Evolutionary conservation across 441 rosid genomes (phyloP).

Genomic region (Bocquillonia castaneifolia): DNA sequence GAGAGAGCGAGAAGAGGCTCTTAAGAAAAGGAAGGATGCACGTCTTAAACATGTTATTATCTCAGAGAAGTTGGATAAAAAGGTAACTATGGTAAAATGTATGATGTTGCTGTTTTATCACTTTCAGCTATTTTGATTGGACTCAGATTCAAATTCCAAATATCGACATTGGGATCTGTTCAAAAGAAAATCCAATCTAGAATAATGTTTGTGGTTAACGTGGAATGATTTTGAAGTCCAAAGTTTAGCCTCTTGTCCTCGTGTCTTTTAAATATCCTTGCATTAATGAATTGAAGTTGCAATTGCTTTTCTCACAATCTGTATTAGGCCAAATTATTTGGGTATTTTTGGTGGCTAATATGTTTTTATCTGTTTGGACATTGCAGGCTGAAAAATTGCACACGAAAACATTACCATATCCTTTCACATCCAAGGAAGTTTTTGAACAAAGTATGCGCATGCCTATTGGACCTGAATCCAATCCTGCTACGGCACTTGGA

Average conservation of each 20-base stretch:
- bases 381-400: conserved; percentile 76
- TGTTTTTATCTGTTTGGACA: conserved; percentile 8
- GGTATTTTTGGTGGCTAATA: not conserved
- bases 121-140: not conserved
- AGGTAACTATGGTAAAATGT: conserved; percentile 37
- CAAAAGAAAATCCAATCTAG: not conserved
- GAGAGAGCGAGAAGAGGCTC: conserved; percentile 57
- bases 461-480: conserved; percentile 88
- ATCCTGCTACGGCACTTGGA: conserved; percentile 64
- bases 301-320: not conserved
- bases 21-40: conserved; percentile 79
- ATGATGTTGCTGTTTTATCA: conserved; percentile 7
- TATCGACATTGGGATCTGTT: not conserved
- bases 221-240: not conserved
- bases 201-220: not conserved
- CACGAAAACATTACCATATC: conserved; percentile 67
- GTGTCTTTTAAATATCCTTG: not conserved
- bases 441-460: conserved; percentile 78
- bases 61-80: conserved; percentile 78
- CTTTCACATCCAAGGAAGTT: conserved; percentile 69
- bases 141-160: not conserved
- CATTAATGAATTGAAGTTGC: not conserved
- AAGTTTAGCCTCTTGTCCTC: not conserved
- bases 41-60: conserved; percentile 68
- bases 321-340: not conserved